Evolutionary conservation across 1,284 basidiomycete species (phyloP).

Genomic region (Calocybe gambosa): DNA sequence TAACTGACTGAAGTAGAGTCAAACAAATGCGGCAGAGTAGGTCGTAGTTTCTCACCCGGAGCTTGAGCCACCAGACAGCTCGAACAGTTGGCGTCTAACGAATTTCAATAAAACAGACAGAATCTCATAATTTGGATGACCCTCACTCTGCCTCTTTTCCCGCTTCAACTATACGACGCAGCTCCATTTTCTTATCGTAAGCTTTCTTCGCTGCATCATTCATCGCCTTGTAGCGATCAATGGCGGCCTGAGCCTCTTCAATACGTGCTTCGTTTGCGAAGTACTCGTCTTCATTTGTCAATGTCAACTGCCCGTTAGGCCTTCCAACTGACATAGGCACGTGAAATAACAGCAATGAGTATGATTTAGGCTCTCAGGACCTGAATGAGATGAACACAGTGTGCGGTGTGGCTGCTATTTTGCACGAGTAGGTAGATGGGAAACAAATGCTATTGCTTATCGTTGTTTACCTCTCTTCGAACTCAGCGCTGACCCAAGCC

Average conservation of each 20-base stretch:
- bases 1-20: constrained; percentile 1
- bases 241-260: constrained; percentile 22
- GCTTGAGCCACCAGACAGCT: constrained; percentile 1
- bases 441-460: neutral
- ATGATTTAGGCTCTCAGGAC: neutral
- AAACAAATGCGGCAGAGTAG: neutral
- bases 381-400: neutral
- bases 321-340: constrained; percentile 18
- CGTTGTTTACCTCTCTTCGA: neutral
- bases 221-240: constrained; percentile 25
- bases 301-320: constrained; percentile 6
- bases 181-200: constrained; percentile 22
- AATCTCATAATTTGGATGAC: constrained; percentile 1
- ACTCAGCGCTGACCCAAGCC: too few species aligned
- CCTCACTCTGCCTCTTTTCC: constrained; percentile 33
- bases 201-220: constrained; percentile 30
- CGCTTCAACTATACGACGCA: constrained; percentile 26
- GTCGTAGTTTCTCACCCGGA: constrained; percentile 1
- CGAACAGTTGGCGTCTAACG: constrained; percentile 8
- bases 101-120: constrained; percentile 1
- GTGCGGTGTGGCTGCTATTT: too few species aligned
- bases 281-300: constrained; percentile 27
- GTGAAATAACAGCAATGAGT: neutral
- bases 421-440: too few species aligned
- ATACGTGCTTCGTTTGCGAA: constrained; percentile 27